Base-by-base conservation (phyloP, 2,329 filamentous ascomycete genomes). In the Bipolaris oryzae region DNA sequence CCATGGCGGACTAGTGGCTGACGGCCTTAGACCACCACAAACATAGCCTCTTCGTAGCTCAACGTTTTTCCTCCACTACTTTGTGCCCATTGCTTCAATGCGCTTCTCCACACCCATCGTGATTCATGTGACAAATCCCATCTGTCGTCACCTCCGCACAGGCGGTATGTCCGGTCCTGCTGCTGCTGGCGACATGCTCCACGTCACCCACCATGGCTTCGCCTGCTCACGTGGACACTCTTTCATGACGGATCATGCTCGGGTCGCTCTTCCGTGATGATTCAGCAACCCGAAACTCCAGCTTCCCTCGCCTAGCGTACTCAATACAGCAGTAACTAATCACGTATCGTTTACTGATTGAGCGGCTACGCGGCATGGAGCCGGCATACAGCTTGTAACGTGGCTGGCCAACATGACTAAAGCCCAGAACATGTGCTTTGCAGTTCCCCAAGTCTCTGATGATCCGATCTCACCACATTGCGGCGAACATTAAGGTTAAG, bases 401-500 rank as follows among this genome's bases (percentile, higher is more conserved):
- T 39, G 18, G n/a, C 38, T 39, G n/a, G 34, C n/a, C 34, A 25
- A 45, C 7, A 45, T 47, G 57, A 46, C 47, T 53, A 55, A 50
- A 23, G 33, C 3, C 23, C 37, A 16, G 31, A 39, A 50, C 23
- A 53, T 28, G 44, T 43, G 21, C 25, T 20, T 23, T 35, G n/a
- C 23, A 16, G 31, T 25, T 34, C 28, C 38, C 34, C 44, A 28
- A 37, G 45, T 57, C 49, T 57, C 59, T 60, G 58, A 57, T 59
- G 50, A 49, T 62, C 46, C 53, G 46, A 45, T 55, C 48, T 38
- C 45, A 39, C 20, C 50, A 33, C 43, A 46, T 48, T 56, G 61
- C 50, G 54, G 64, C 54, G 49, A 52, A 52, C 54, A 58, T 60
- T 62, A 66, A 69, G 58, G 59, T 64, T 59, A 63, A 64, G 62